Evolutionary conservation across 441 rosid species (phyloP).

Genomic region (Populus trichocarpa): DNA sequence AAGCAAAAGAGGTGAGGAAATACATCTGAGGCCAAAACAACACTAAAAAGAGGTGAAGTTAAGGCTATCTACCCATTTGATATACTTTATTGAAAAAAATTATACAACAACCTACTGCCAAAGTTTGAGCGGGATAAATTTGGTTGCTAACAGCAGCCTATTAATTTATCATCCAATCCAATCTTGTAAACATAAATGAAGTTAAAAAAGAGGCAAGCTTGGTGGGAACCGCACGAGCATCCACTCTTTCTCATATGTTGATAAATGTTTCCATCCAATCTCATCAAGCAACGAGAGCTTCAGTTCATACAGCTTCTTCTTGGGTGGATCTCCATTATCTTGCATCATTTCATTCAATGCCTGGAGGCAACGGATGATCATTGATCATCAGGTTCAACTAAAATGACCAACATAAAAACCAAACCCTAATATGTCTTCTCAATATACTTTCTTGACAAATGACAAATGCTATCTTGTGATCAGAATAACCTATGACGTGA

Average conservation of each 20-base stretch:
- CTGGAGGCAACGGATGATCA: conserved; percentile 26
- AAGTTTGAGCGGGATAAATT: too few relatives aligned
- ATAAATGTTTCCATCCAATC: conserved; percentile 76
- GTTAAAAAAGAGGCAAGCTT: conserved; percentile 69
- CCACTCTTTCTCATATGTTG: conserved; percentile 76
- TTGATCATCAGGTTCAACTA: neutral
- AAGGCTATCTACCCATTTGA: too few relatives aligned
- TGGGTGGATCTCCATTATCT: conserved; percentile 69
- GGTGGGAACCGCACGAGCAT: conserved; percentile 88
- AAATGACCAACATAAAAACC: neutral
- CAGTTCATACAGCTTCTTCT: conserved; percentile 74
- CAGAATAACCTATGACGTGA: neutral
- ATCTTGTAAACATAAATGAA: neutral
- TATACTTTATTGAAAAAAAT: too few relatives aligned
- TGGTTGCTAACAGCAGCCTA: too few relatives aligned
- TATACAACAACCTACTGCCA: too few relatives aligned
- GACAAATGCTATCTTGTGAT: neutral
- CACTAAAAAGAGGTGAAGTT: too few relatives aligned
- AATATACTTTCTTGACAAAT: neutral
- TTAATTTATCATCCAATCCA: neutral
- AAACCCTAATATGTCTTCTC: neutral
- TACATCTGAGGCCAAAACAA: too few relatives aligned
- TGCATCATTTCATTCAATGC: conserved; percentile 74
- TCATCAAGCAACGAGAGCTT: conserved; percentile 76
- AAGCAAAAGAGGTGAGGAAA: too few relatives aligned